A percentile compares a stretch with the other conserved stretches of the same genome.
phyloP scores from a whole-genome alignment of 441 rosid genomes.

The Francoa sonchifolia region DNA sequence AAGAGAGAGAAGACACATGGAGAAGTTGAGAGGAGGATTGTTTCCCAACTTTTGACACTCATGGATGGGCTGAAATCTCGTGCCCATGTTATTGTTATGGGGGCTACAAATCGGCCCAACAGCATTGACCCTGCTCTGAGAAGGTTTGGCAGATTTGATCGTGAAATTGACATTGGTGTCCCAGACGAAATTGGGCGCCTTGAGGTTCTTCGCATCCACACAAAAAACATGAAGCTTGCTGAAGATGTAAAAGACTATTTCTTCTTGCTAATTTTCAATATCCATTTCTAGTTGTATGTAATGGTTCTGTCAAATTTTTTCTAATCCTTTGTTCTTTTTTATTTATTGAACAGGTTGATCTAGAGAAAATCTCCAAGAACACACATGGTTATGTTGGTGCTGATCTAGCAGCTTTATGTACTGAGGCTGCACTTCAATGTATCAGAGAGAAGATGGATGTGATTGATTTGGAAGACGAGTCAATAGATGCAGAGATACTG shows the following conservation, averaged over 20 bases:
- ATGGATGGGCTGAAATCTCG: conserved; percentile 13
- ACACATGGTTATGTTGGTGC: neutral
- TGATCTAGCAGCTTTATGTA: too few relatives aligned
- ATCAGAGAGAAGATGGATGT: too few relatives aligned
- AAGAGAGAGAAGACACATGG: conserved; percentile 12
- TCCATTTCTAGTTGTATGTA: neutral
- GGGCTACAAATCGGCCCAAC: too few relatives aligned
- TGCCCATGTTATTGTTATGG: conserved; percentile 10
- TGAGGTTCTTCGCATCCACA: conserved; percentile 19
- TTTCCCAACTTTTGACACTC: conserved; percentile 9
- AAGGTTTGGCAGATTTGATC: too few relatives aligned
- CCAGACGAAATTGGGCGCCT: too few relatives aligned
- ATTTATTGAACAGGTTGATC: conserved; percentile 6
- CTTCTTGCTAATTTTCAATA: neutral
- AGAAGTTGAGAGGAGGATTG: conserved; percentile 13
- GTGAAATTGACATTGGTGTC: too few relatives aligned
- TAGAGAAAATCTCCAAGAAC: neutral
- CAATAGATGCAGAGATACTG: neutral
- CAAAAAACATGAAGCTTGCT: conserved; percentile 19
- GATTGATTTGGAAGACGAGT: neutral
- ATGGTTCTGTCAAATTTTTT: neutral
- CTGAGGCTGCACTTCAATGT: too few relatives aligned
- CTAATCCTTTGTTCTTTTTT: neutral
- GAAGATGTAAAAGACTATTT: conserved; percentile 11
- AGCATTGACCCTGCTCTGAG: too few relatives aligned